A percentile compares a stretch with the other conserved stretches of the same genome.
Evolutionary conservation across 75 land plant genomes (phyloP).

Genomic region (Larix kaempferi): DNA sequence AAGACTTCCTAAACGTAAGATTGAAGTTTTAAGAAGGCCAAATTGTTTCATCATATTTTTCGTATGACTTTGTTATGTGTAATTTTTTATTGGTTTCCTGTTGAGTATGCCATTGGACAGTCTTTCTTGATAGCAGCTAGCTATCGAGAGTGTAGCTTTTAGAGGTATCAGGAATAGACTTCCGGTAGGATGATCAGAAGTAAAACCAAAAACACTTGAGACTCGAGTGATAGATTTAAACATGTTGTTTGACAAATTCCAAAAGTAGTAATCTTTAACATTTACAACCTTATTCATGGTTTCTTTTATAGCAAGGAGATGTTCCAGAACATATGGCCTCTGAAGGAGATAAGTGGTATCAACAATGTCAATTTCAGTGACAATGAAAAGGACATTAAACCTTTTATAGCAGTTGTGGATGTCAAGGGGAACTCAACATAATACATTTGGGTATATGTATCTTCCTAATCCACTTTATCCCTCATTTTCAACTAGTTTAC

Average conservation of each 20-base stretch:
- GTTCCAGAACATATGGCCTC: conserved; percentile 87
- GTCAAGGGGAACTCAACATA: conserved; percentile 73
- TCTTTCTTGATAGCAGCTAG: no score
- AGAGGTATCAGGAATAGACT: no score
- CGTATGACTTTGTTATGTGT: background rate
- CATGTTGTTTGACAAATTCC: conserved; percentile 59
- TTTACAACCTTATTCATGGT: conserved; percentile 87
- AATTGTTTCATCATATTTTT: background rate
- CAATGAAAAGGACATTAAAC: conserved; percentile 70
- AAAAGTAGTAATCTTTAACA: conserved; percentile 87
- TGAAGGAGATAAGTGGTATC: conserved; percentile 91
- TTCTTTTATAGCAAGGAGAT: conserved; percentile 87
- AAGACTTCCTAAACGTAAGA: background rate
- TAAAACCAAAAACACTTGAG: no score
- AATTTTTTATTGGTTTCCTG: background rate
- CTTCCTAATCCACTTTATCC: conserved; percentile 98
- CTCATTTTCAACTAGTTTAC: conserved; percentile 79
- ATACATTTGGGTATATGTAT: conserved; percentile 96
- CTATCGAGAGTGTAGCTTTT: no score
- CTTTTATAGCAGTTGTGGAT: conserved; percentile 92
- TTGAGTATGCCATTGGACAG: background rate
- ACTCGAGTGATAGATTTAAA: background rate
- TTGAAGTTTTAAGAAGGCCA: background rate
- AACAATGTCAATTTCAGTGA: conserved; percentile 94
- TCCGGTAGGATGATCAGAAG: no score